Evolutionary conservation across 495 filamentous ascomycete species (phyloP), one percentile per base, ranked within the genome.

Genomic region (Amniculicola lignicola): DNA sequence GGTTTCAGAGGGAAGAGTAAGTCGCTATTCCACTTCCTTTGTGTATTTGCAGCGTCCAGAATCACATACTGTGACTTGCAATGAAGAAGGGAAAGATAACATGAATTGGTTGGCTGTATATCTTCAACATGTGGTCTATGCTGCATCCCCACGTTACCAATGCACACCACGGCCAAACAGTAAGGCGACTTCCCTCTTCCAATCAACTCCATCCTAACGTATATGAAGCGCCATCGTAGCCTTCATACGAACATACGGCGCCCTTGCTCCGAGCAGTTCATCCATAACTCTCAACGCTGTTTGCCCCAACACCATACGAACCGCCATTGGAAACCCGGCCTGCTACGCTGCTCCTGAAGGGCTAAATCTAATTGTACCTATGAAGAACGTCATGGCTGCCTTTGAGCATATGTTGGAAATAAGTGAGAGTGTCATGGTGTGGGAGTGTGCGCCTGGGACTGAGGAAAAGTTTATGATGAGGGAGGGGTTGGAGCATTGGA

Each of bases 141-240:
- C 29, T 35, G 4, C 25, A 27, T 49, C 16, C 18, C 45, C 2
- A 37, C 45, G 3, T 11, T 49, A 12, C 45, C 45, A 5, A 37
- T 49, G 18, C 36, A 49, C 16, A 49, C 45, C 2, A 29, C 45
- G 16, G 45, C 45, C 9, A 49, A 49, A 16, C 45, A 49, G 10
- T 25, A 29, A 5, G 45, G n/a, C n/a, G n/a, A n/a, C n/a, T n/a
- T n/a, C n/a, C n/a, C n/a, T n/a, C n/a, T n/a, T n/a, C n/a, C n/a
- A n/a, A n/a, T n/a, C n/a, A n/a, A n/a, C n/a, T n/a, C n/a, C n/a
- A n/a, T n/a, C n/a, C n/a, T n/a, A n/a, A n/a, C n/a, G n/a, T n/a
- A n/a, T n/a, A n/a, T n/a, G n/a, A n/a, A n/a, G n/a, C n/a, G n/a
- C n/a, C n/a, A n/a, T 49, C 16, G 45, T 49, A 5, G 45, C 27